These are phyloP conservation scores for Citrus sp. DNA, from an alignment of 345 rosid species.

Conservation along the genomic window DNA sequence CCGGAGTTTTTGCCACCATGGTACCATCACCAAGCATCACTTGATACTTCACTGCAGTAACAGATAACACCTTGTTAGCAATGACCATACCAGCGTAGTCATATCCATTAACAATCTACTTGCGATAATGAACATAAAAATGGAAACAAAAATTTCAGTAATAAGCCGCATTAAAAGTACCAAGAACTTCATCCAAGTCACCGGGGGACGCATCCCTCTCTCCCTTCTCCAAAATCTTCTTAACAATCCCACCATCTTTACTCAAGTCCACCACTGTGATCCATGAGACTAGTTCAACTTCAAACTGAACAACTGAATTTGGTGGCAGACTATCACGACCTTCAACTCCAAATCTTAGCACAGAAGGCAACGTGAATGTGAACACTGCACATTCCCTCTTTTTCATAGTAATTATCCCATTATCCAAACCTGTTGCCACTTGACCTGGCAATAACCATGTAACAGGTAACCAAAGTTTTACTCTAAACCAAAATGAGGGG, in stretches of 20 bases:
- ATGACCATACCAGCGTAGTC: not conserved
- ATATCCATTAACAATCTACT: not conserved
- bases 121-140: conserved; percentile 5
- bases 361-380: conserved; percentile 47
- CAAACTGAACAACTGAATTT: conserved; percentile 37
- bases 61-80: not conserved
- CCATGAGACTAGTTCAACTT: conserved; percentile 58
- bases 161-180: conserved; percentile 23
- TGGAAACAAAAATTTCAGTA: not conserved
- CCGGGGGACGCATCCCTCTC: conserved; percentile 35
- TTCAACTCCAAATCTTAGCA: conserved; percentile 39
- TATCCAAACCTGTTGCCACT: conserved; percentile 46
- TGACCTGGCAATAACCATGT: conserved; percentile 27
- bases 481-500: not conserved
- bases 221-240: conserved; percentile 52
- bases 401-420: conserved; percentile 49
- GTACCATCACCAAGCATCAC: conserved; percentile 41
- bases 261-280: conserved; percentile 47
- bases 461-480: not conserved
- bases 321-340: conserved; percentile 45
- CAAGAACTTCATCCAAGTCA: conserved; percentile 65
- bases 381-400: conserved; percentile 56
- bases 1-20: conserved; percentile 38
- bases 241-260: conserved; percentile 54
- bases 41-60: conserved; percentile 51